Base-by-base conservation (phyloP, 2,329 filamentous ascomycete genomes). In the Fonsecaea multimorphosa region DNA sequence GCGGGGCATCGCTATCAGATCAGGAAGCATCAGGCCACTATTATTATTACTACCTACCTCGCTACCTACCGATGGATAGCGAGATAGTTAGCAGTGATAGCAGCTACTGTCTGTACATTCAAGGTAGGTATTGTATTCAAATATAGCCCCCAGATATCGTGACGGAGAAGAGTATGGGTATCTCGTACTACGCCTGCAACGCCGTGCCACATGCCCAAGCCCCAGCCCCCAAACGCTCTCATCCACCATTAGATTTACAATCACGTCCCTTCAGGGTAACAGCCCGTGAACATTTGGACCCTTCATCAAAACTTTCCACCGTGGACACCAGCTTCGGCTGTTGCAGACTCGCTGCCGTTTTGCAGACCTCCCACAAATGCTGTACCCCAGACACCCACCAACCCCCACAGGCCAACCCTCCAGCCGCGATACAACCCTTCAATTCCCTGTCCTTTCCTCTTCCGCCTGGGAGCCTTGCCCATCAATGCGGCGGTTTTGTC, bases 341-440 rank as follows among this genome's bases (percentile, higher is more conserved):
- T 44, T 7, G 63, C 65, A 19, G 63, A 65, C 56, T 71, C 71
- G 24, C 46, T 70, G 29, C 69, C 67, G 44, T 22, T 55, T 60
- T 70, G 68, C 19, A 73, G 24, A 4, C 71, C 76, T 51, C 80
- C 79, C 31, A 83, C 75, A 36, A 82, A 74, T 55, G 75, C 78
- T 66, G 83, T 78, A 36, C 83, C 82, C 83, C 85, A 85, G 63
- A 86, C 80, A 6, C 85, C 84, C 19, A 83, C 79, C 52, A 86
- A 78, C 16, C 82, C 82, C 83, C 83, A 85, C 76, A 84, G 80
- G 9, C 82, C 82, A 31, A 87, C 80, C 69, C 84, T 79, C 85
- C 85, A 87, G 60, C 85, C 85, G 63, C 84, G 79, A 75, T 85
- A 87, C 7, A 87, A 73, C 6, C 85, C 85, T 65, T 84, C 79